Evolutionary conservation across 305 asterid species (phyloP), one percentile per base, ranked within the genome.

Genomic region (Stenogyne calaminthoides): DNA sequence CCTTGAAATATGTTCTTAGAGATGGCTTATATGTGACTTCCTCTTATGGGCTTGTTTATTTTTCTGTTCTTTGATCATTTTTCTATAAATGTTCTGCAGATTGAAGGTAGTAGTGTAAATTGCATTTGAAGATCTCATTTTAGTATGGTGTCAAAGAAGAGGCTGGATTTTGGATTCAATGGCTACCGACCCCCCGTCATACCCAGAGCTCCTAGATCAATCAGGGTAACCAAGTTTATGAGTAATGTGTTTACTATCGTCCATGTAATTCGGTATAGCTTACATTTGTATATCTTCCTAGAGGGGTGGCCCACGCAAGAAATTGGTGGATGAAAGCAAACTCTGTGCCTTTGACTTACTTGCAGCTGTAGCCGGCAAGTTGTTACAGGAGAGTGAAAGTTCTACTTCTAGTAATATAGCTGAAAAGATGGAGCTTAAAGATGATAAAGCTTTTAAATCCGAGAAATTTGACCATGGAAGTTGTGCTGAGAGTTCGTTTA

Each of bases 281-380:
- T 76, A 16, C 71, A 32, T 55, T 60, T 82, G 19, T 74, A 73
- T 71, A 47, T 69, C 58, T 83, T 80, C 60, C 7, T 86, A 89
- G 96, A 81, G 80, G 86, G 87, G 89, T 71, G 75, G 78, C 65
- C 79, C 86, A 7, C 81, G 9, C 56, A 88, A 82, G 80, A 84
- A 83, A 51, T 69, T 73, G 34, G 79, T 72, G 15, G 93, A 88
- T 64, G 90, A 81, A 46, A 78, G 71, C 58, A 78, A 85, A 56
- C 88, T 90, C 60, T 87, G 89, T 76, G 91, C 98, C 64, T 92
- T 92, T 65, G 98, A 92, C 73, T 76, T 92, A 78, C 89, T 92
- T 77, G 98, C 98, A 47, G 92, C 94, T 70, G 96, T 92, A 71
- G 98, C 98, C 54, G 96, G 96, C 19, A 82, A 92, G 77, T 79